Percentiles rank a stretch among this genome's conserved stretches.
Conservation (phyloP, 257 asterid genomes). For the Solanum rostratum region DNA sequence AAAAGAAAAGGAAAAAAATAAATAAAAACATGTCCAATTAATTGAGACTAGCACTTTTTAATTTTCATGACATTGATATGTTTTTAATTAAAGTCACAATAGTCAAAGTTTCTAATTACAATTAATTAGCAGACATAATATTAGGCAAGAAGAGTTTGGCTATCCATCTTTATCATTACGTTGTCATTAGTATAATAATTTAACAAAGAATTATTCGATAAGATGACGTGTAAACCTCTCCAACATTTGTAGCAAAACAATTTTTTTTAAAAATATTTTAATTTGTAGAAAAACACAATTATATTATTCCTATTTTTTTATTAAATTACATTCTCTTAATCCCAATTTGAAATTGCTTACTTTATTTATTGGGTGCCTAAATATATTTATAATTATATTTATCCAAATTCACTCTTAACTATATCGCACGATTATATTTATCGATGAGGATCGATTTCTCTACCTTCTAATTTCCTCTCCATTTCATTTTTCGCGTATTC, state of each 20-base stretch:
- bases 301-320: background rate
- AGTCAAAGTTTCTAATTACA: background rate
- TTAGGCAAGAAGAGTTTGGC: background rate
- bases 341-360: background rate
- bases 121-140: background rate
- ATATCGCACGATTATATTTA: background rate
- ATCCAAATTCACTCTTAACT: background rate
- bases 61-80: background rate
- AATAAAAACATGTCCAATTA: background rate
- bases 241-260: background rate
- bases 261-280: too few species aligned
- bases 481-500: too few species aligned
- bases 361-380: background rate
- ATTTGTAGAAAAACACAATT: background rate
- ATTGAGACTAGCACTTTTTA: background rate
- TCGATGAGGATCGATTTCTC: background rate
- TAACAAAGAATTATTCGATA: background rate
- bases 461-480: too few species aligned
- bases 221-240: background rate
- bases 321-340: background rate
- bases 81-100: background rate
- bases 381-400: background rate
- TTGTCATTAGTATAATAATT: background rate
- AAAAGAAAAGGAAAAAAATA: background rate
- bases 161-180: background rate